Conservation (phyloP, 192 early-diverging fungal species). For the Spinellus fusiger region DNA sequence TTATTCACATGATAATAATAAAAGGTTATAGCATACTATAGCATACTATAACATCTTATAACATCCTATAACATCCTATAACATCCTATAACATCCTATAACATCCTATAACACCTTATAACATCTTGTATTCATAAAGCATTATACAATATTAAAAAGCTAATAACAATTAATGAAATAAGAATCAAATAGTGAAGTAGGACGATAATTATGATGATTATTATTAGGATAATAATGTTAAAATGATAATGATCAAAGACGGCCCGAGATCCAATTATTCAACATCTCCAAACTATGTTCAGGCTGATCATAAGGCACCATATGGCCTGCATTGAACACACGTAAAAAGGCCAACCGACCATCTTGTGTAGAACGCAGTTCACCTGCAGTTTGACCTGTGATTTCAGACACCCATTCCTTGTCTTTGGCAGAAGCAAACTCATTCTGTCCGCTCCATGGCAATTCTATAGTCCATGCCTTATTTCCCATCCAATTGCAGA, state of each 20-base stretch:
- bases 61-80: too few species aligned
- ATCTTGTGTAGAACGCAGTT: constrained; percentile 53
- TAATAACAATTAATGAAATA: too few species aligned
- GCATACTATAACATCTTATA: too few species aligned
- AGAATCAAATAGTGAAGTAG: too few species aligned
- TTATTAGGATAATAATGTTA: too few species aligned
- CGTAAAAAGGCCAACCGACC: constrained; percentile 81
- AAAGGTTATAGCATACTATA: too few species aligned
- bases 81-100: too few species aligned
- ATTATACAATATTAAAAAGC: too few species aligned
- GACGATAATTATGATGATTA: too few species aligned
- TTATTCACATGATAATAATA: too few species aligned
- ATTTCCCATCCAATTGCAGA: constrained; percentile 59
- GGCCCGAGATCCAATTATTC: constrained; percentile 65
- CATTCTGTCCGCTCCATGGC: constrained; percentile 73
- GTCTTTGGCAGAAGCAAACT: constrained; percentile 65
- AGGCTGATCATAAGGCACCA: constrained; percentile 94
- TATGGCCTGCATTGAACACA: constrained; percentile 84
- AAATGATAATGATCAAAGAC: background rate
- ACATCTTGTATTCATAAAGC: too few species aligned
- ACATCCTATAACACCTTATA: too few species aligned
- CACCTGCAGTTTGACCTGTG: constrained; percentile 42
- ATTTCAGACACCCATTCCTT: constrained; percentile 63
- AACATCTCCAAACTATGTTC: constrained; percentile 78
- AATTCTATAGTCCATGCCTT: constrained; percentile 88